These are phyloP conservation scores for Bipolaris zeicola DNA, from an alignment of 2,329 filamentous ascomycete species.

Conservation along the genomic window DNA sequence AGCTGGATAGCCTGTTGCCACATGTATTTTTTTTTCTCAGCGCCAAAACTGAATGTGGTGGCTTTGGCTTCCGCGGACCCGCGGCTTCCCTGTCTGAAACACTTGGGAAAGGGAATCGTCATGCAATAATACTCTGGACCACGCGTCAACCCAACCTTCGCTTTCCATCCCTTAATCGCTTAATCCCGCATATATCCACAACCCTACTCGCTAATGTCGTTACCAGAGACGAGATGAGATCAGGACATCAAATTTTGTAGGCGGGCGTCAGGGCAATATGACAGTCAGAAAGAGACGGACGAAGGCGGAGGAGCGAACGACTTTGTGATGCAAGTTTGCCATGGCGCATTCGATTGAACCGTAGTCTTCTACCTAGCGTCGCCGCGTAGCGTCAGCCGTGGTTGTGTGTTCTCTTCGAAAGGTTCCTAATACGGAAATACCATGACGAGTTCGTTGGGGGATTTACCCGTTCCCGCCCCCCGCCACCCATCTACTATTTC, in stretches of 20 bases:
- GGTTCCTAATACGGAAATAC: background rate
- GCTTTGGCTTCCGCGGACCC: background rate
- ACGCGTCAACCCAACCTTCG: background rate
- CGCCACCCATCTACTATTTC: background rate
- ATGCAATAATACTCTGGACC: background rate
- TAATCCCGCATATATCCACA: no score
- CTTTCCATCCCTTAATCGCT: background rate
- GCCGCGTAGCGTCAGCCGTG: background rate
- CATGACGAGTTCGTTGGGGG: background rate
- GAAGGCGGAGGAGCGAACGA: background rate
- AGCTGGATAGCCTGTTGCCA: background rate
- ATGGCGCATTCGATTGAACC: background rate
- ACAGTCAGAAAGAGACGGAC: no score
- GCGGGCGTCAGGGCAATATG: no score
- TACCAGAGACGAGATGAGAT: no score
- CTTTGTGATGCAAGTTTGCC: no score
- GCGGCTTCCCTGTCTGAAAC: background rate
- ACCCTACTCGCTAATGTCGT: no score
- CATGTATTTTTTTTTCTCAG: background rate
- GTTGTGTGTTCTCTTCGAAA: background rate
- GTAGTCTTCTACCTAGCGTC: background rate
- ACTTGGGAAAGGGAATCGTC: background rate
- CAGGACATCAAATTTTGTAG: background rate
- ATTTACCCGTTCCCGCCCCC: conserved; percentile 7
- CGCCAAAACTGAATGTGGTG: background rate